Percentiles rank a stretch among this genome's conserved stretches.
Conservation (phyloP, 768 basidiomycete species). For the Hygrocybe coccinea region DNA sequence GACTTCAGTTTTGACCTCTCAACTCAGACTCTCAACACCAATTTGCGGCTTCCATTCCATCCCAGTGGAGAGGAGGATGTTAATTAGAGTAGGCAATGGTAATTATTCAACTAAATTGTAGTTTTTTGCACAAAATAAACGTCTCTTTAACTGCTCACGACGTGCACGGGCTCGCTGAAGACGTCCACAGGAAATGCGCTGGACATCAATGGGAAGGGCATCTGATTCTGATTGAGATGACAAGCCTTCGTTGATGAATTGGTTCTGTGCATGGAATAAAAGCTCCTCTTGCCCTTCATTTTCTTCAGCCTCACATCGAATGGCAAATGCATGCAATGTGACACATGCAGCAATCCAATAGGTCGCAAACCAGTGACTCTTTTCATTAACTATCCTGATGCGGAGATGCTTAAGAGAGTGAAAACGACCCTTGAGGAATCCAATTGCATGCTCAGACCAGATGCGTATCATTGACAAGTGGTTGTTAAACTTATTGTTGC, state of each 20-base stretch:
- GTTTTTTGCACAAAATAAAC: not conserved
- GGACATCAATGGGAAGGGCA: not conserved
- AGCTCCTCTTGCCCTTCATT: constrained; percentile 6
- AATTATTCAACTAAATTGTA: not conserved
- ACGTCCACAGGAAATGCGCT: not conserved
- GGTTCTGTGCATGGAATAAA: constrained; percentile 9
- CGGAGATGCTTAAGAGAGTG: constrained; percentile 30
- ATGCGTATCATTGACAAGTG: constrained; percentile 34
- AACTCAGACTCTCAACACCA: not conserved
- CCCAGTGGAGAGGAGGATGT: too few species aligned
- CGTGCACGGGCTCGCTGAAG: not conserved
- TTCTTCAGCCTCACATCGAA: constrained; percentile 25
- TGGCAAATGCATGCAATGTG: constrained; percentile 26
- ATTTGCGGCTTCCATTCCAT: not conserved
- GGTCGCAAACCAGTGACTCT: constrained; percentile 23
- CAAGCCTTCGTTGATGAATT: constrained; percentile 22
- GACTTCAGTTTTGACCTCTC: too few species aligned
- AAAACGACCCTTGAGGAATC: constrained; percentile 39
- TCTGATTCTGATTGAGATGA: constrained; percentile 3
- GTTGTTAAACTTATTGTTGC: constrained; percentile 32
- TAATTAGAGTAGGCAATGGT: not conserved
- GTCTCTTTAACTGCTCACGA: constrained; percentile 2
- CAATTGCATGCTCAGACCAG: constrained; percentile 37
- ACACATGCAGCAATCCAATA: constrained; percentile 31
- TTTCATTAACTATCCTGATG: constrained; percentile 20